These are phyloP conservation scores for Leptographium wingfieldii DNA, from an alignment of 2,329 filamentous ascomycete genomes.

Conservation along the genomic window DNA sequence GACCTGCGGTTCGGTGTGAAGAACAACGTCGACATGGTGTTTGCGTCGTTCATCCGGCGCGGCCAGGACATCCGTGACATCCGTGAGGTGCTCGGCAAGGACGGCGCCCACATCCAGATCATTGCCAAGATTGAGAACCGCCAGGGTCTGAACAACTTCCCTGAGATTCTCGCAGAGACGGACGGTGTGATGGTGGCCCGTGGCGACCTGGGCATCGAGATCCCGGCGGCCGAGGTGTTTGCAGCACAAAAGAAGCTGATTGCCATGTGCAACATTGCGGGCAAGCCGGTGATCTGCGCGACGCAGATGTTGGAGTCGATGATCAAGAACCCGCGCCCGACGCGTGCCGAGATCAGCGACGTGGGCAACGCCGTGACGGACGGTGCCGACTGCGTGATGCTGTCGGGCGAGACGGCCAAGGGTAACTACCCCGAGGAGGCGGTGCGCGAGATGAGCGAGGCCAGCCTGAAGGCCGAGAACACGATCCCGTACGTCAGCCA, in stretches of 20 bases:
- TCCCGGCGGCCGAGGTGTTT: slow-evolving; percentile 95
- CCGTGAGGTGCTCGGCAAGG: slow-evolving; percentile 77
- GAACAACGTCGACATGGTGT: slow-evolving; percentile 98
- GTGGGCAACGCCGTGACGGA: slow-evolving; percentile 97
- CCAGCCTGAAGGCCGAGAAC: slow-evolving; percentile 91
- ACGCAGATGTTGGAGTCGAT: slow-evolving; percentile 99
- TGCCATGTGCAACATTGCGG: slow-evolving; percentile 98
- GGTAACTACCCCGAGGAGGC: slow-evolving; percentile 86
- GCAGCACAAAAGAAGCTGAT: slow-evolving; percentile 99
- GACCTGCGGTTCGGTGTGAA: slow-evolving; percentile 94
- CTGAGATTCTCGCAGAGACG: slow-evolving; percentile 88
- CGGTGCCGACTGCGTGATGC: slow-evolving; percentile 98
- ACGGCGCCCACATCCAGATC: slow-evolving; percentile 95
- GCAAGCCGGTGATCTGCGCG: slow-evolving; percentile 97
- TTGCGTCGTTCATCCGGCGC: slow-evolving; percentile 94
- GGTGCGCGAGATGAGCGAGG: slow-evolving; percentile 96
- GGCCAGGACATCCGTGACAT: slow-evolving; percentile 89
- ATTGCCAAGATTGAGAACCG: slow-evolving; percentile 99
- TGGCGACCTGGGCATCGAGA: slow-evolving; percentile 97
- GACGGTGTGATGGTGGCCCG: slow-evolving; percentile 99
- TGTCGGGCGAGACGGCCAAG: slow-evolving; percentile 98
- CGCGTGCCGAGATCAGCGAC: slow-evolving; percentile 95
- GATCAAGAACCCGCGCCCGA: slow-evolving; percentile 99
- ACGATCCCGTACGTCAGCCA: slow-evolving; percentile 94
- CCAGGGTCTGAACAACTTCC: slow-evolving; percentile 99